Conservation (phyloP, 1,284 basidiomycete species). For the Ustanciosporium gigantosporum region DNA sequence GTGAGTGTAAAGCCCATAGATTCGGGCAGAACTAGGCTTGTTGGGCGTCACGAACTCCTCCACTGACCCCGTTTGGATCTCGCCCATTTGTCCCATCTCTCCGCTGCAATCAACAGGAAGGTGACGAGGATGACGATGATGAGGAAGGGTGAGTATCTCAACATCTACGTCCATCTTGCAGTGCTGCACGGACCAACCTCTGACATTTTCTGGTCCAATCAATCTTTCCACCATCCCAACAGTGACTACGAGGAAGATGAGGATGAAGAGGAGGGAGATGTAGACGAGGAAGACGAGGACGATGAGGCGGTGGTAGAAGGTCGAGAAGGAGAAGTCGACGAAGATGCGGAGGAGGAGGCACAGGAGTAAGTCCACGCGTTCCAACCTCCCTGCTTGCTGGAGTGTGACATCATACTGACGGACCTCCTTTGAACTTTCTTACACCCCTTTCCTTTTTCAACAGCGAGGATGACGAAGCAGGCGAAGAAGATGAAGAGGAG, state of each 20-base stretch:
- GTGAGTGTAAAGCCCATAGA: constrained; percentile 5
- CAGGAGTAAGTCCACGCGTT: constrained; percentile 3
- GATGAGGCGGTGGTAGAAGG: constrained; percentile 20
- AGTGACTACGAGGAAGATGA: constrained; percentile 20
- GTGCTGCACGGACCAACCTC: not conserved
- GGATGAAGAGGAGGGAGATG: constrained; percentile 3
- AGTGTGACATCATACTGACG: too few relatives aligned
- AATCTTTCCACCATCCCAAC: not conserved
- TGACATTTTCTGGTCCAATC: not conserved
- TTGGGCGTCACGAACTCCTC: not conserved
- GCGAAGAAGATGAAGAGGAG: constrained; percentile 4
- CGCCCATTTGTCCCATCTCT: not conserved
- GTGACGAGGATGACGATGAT: constrained; percentile 31
- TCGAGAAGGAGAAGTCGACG: constrained; percentile 15
- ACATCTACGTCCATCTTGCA: not conserved
- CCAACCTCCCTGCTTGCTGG: constrained; percentile 3
- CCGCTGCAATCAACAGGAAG: constrained; percentile 5
- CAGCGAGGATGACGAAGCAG: constrained; percentile 8
- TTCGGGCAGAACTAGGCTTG: too few relatives aligned
- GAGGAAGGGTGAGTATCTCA: constrained; percentile 12
- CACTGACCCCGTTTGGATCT: not conserved
- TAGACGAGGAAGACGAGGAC: constrained; percentile 21
- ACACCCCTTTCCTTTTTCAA: not conserved
- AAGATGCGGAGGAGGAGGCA: constrained; percentile 27
- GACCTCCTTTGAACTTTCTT: not conserved